Evolutionary conservation across 139 green algal genomes (phyloP).

Genomic region (Edaphochlamys debaryana): DNA sequence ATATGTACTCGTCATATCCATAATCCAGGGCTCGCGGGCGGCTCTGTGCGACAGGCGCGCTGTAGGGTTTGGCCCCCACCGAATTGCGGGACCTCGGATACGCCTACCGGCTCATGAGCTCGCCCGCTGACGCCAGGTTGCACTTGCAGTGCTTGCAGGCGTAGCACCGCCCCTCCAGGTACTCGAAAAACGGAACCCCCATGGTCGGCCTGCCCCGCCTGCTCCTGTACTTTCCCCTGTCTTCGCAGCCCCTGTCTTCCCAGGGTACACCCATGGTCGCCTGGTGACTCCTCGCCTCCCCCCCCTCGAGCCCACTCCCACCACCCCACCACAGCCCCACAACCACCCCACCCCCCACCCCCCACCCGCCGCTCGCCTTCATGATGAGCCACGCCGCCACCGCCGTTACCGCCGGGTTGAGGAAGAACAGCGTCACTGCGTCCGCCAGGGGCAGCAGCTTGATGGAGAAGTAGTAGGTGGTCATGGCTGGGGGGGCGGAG

Average conservation of each 20-base stretch:
- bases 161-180: conserved; percentile 19
- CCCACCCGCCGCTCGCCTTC: too few species aligned
- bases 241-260: too few species aligned
- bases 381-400: conserved; percentile 47
- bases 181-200: conserved; percentile 18
- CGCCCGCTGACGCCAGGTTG: background rate
- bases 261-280: too few species aligned
- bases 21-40: too few species aligned
- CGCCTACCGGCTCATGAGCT: conserved; percentile 13
- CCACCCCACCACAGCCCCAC: too few species aligned
- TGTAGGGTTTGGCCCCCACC: background rate
- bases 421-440: conserved; percentile 60
- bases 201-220: too few species aligned
- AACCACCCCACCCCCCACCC: background rate
- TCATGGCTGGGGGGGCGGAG: background rate
- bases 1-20: background rate
- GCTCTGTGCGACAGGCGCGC: too few species aligned
- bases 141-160: conserved; percentile 26
- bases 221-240: too few species aligned
- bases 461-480: conserved; percentile 48
- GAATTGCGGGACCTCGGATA: too few species aligned
- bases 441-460: conserved; percentile 21
- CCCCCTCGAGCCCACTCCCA: too few species aligned
- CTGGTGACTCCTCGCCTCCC: too few species aligned
- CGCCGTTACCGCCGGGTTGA: conserved; percentile 59